Conservation (phyloP, 148 eudicot species). For the Vaccinium darrowii region DNA sequence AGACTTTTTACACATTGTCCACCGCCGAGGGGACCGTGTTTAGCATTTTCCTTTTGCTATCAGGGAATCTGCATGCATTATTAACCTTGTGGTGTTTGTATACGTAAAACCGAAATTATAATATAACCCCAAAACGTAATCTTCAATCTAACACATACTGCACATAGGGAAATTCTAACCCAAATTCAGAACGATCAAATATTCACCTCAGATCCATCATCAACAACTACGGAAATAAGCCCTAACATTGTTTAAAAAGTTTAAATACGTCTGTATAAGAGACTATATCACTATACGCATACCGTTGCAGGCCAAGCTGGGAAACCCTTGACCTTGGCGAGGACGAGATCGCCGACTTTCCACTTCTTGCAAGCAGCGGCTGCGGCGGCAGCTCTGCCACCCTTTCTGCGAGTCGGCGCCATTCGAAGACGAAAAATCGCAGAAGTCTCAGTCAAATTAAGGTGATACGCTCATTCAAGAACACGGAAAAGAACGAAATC, state of each 20-base stretch:
- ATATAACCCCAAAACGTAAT: background rate
- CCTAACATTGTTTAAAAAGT: background rate
- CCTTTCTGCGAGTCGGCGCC: constrained; percentile 82
- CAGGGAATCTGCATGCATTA: background rate
- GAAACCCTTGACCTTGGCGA: constrained; percentile 95
- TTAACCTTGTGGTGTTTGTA: background rate
- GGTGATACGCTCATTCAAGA: constrained; percentile 5
- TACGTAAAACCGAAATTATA: background rate
- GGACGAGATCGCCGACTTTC: constrained; percentile 96
- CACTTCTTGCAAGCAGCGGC: constrained; percentile 75
- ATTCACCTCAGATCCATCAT: constrained; percentile 10
- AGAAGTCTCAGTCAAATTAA: constrained; percentile 13
- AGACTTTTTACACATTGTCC: too few species aligned
- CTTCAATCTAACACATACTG: background rate
- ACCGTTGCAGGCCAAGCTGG: constrained; percentile 99
- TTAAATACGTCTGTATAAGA: background rate
- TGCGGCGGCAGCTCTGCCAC: constrained; percentile 60
- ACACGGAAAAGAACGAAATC: background rate
- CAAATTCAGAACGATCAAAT: background rate
- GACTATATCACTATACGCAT: constrained; percentile 16
- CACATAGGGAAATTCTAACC: background rate
- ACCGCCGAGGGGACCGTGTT: too few species aligned
- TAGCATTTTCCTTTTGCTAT: too few species aligned
- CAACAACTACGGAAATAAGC: background rate
- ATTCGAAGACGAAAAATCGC: constrained; percentile 27